Base-by-base conservation (phyloP, 768 basidiomycete genomes). In the Multifurca ochricompacta region DNA sequence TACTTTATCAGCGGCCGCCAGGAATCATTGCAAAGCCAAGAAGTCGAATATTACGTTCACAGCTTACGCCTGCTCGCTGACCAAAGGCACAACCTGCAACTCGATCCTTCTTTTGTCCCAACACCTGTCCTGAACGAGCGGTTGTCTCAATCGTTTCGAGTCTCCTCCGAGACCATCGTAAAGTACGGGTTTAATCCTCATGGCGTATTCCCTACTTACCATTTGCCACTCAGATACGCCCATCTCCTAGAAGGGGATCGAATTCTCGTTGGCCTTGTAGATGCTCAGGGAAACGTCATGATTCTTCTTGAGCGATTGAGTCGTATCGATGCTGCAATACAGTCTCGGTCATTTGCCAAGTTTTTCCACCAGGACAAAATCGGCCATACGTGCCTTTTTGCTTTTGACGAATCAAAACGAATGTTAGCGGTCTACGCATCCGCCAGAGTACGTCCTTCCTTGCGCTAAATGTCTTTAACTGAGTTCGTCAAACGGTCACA, bases 391-490 rank as follows among this genome's bases (percentile, higher is more conserved):
- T 70, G 72, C 47, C 23, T 76, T 6, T 42, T 82, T 8, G 70
- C 81, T 0, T 80, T 74, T 51, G 79, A 83, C 43, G 80, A 83
- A 59, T 64, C 68, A 16, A 77, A 74, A 56, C 72, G 75, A 2
- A 73, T 76, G 67, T 60, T 83, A n/a, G 73, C 74, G 0, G 52
- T 82, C 0, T 75, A 77, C 51, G 69, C 73, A 6, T 64, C 70
- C 0, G 67, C 67, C 6, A 79, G 73, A 66, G 79, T 74, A 23
- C 2, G 59, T 51, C 23, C 6, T 46, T 43, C 36, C 16, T 28
- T 44, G 10, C 31, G 2, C n/a, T 2, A 1, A 9, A 8, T 6
- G n/a, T 7, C 19, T 10, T 31, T 18, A 9, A 9, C 14, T 6
- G 34, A 6, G 21, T 19, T 19, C 27, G 21, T 48, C 41, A 6